These are phyloP conservation scores for Rhodocollybia butyracea DNA, from an alignment of 768 basidiomycete genomes.

Conservation along the genomic window DNA sequence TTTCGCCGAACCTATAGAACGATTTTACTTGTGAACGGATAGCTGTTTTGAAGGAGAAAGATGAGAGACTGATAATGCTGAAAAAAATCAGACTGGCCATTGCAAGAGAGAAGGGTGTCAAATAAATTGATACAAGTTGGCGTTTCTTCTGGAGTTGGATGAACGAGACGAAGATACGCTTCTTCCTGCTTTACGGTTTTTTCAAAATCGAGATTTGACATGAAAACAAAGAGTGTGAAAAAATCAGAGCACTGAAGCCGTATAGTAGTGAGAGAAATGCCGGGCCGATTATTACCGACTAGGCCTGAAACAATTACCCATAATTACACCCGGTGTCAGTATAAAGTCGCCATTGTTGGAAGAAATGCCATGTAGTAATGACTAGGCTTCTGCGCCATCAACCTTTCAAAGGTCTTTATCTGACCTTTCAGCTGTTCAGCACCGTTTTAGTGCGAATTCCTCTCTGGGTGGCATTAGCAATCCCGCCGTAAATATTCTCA, in stretches of 20 bases:
- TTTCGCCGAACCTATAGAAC: constrained; percentile 81
- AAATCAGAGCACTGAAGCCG: not conserved
- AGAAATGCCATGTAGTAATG: constrained; percentile 20
- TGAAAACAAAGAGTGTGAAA: constrained; percentile 13
- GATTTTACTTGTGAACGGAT: constrained; percentile 78
- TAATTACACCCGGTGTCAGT: not conserved
- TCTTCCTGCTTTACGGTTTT: constrained; percentile 66
- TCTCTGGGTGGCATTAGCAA: constrained; percentile 39
- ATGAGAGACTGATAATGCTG: not conserved
- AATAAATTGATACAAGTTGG: constrained; percentile 79
- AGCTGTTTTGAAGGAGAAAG: constrained; percentile 39
- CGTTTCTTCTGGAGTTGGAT: constrained; percentile 76
- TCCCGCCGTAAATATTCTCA: constrained; percentile 16
- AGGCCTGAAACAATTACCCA: no score
- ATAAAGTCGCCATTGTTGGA: not conserved
- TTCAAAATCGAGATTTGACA: constrained; percentile 47
- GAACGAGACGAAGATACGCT: constrained; percentile 55
- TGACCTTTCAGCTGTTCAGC: constrained; percentile 37
- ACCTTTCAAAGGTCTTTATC: constrained; percentile 47
- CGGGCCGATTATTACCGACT: no score
- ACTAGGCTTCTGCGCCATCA: constrained; percentile 34
- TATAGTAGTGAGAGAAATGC: no score
- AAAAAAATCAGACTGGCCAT: constrained; percentile 38
- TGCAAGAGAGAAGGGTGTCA: constrained; percentile 69
- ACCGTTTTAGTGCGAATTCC: constrained; percentile 44